Evolutionary conservation across 2,329 filamentous ascomycete species (phyloP).

Genomic region (Arthrinium puccinioides): DNA sequence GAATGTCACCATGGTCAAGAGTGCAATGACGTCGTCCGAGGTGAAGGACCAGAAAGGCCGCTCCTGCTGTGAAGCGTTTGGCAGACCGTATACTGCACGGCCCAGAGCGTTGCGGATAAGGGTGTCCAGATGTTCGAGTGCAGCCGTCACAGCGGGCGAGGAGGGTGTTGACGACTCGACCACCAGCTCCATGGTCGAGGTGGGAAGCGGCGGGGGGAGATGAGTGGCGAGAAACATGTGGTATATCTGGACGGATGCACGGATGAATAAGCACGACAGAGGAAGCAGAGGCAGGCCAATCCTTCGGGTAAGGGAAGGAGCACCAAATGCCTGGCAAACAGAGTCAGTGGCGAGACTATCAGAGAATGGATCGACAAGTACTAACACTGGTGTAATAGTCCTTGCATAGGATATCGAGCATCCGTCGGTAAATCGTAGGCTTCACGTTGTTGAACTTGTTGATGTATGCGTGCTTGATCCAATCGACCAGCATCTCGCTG

Average conservation of each 20-base stretch:
- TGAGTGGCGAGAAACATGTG: constrained; percentile 95
- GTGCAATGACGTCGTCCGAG: constrained; percentile 67
- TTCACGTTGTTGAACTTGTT: constrained; percentile 98
- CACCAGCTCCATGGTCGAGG: constrained; percentile 57
- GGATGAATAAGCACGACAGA: constrained; percentile 88
- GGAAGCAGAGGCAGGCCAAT: constrained; percentile 89
- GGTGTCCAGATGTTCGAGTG: constrained; percentile 70
- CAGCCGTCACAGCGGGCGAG: constrained; percentile 69
- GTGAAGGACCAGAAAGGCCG: constrained; percentile 49
- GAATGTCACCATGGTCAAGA: constrained; percentile 75
- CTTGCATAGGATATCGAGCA: constrained; percentile 89
- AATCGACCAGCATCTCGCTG: constrained; percentile 94
- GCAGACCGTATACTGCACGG: constrained; percentile 60
- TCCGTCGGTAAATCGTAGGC: constrained; percentile 79
- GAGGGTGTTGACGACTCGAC: constrained; percentile 55
- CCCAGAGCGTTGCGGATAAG: constrained; percentile 72
- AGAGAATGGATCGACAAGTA: too few species aligned
- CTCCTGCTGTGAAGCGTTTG: constrained; percentile 30
- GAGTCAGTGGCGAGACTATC: constrained; percentile 7
- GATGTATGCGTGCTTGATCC: constrained; percentile 95
- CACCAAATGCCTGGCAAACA: constrained; percentile 65
- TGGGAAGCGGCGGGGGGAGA: constrained; percentile 63
- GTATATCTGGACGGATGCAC: constrained; percentile 91
- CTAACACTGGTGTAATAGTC: constrained; percentile 92
- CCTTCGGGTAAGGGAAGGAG: constrained; percentile 82